Evolutionary conservation across 345 rosid genomes (phyloP).

Genomic region (Camelina hispida): DNA sequence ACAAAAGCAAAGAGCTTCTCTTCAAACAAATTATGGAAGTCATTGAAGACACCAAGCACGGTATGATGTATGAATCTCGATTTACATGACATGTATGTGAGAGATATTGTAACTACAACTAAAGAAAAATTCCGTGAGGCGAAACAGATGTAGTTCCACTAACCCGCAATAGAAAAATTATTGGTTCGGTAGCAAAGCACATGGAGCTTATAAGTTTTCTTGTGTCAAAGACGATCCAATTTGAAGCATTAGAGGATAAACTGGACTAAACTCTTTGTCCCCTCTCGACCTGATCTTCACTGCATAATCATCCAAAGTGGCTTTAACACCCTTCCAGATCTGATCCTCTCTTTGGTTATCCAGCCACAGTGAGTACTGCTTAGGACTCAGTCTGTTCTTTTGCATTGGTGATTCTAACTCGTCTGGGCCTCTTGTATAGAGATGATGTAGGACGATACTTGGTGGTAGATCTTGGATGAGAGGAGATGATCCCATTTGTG

Average conservation of each 20-base stretch:
- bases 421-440: slow-evolving; percentile 90
- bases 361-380: slow-evolving; percentile 93
- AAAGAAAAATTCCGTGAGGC: slow-evolving; percentile 8
- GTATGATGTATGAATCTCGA: slow-evolving; percentile 17
- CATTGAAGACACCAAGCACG: slow-evolving; percentile 1
- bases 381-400: slow-evolving; percentile 77
- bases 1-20: slow-evolving; percentile 4
- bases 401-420: slow-evolving; percentile 88
- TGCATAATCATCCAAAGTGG: slow-evolving; percentile 95
- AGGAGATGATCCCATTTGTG: slow-evolving; percentile 82
- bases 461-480: slow-evolving; percentile 89
- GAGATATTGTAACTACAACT: slow-evolving; percentile 19
- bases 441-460: slow-evolving; percentile 87
- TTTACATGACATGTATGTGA: slow-evolving; percentile 21
- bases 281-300: slow-evolving; percentile 78
- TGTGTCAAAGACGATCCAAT: slow-evolving; percentile 73
- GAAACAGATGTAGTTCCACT: not conserved
- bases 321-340: slow-evolving; percentile 96
- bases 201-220: slow-evolving; percentile 21
- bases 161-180: slow-evolving; percentile 13
- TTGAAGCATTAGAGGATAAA: slow-evolving; percentile 91
- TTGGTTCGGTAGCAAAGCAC: slow-evolving; percentile 9
- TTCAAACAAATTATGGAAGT: not conserved
- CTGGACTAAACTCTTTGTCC: slow-evolving; percentile 97
- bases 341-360: slow-evolving; percentile 98